Percentiles rank a stretch among this genome's conserved stretches.
These are phyloP conservation scores for Marasmius oreades DNA, from an alignment of 1,284 basidiomycete species.

Conservation along the genomic window DNA sequence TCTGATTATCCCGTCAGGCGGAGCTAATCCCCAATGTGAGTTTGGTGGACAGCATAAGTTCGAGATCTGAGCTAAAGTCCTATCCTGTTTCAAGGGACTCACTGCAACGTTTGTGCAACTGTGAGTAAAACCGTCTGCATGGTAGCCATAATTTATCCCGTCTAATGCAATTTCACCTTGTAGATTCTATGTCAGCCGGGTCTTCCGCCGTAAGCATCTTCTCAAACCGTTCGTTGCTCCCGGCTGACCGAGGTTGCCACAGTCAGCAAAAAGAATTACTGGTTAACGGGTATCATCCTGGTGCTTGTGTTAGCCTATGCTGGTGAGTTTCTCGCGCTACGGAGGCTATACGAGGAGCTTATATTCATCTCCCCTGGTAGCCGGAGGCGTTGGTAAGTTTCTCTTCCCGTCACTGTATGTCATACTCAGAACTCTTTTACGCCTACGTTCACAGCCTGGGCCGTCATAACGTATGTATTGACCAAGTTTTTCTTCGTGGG, in stretches of 20 bases:
- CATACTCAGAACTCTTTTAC: neutral
- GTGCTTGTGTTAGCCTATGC: constrained; percentile 9
- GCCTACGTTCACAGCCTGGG: constrained; percentile 11
- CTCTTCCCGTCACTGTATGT: neutral
- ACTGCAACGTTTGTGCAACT: constrained; percentile 13
- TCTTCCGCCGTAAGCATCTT: constrained; percentile 11
- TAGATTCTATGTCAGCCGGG: constrained; percentile 13
- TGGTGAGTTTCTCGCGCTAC: constrained; percentile 9
- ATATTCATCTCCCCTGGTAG: too few relatives aligned
- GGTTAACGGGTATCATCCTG: constrained; percentile 8
- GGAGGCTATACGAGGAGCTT: too few relatives aligned
- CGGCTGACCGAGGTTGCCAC: neutral
- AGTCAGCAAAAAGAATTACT: constrained; percentile 14
- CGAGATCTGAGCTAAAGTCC: neutral
- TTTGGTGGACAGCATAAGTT: too few relatives aligned
- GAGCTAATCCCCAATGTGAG: constrained; percentile 14
- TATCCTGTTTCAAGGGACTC: constrained; percentile 7
- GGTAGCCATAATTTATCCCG: neutral
- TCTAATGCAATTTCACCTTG: neutral
- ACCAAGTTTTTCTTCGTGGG: neutral
- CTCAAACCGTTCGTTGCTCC: neutral
- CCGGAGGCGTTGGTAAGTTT: constrained; percentile 13
- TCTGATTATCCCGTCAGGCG: constrained; percentile 1
- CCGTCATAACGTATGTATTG: constrained; percentile 12
- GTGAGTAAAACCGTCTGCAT: constrained; percentile 2